A percentile compares a stretch with the other conserved stretches of the same genome.
Conservation (phyloP, 2,329 filamentous ascomycete genomes). For the Xylaria multiplex region DNA sequence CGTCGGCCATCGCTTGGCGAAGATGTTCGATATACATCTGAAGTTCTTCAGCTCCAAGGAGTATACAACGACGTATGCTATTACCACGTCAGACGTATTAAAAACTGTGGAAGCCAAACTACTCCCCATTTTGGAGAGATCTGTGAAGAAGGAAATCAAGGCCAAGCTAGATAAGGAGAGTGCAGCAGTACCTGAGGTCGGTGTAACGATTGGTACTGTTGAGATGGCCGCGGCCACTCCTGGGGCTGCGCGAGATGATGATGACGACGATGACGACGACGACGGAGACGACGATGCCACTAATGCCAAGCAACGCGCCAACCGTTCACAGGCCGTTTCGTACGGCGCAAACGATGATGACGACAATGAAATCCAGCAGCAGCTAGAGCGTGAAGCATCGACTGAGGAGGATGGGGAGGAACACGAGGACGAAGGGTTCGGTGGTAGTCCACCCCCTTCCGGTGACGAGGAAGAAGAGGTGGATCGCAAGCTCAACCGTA, state of each 20-base stretch:
- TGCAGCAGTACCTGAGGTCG: slow-evolving; percentile 80
- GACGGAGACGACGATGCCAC: slow-evolving; percentile 83
- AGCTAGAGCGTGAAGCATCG: slow-evolving; percentile 67
- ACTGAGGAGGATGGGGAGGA: slow-evolving; percentile 69
- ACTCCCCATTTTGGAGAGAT: slow-evolving; percentile 74
- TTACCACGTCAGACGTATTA: slow-evolving; percentile 80
- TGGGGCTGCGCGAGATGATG: slow-evolving; percentile 58
- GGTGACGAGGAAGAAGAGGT: slow-evolving; percentile 55
- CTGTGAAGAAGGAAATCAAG: slow-evolving; percentile 82
- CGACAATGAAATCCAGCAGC: slow-evolving; percentile 77
- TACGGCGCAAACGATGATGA: slow-evolving; percentile 95
- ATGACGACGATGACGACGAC: slow-evolving; percentile 76
- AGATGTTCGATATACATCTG: slow-evolving; percentile 84
- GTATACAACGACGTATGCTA: slow-evolving; percentile 87
- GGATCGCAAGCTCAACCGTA: slow-evolving; percentile 52
- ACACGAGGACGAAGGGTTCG: slow-evolving; percentile 64
- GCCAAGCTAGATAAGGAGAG: slow-evolving; percentile 75
- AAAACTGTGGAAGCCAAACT: slow-evolving; percentile 83
- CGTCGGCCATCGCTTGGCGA: slow-evolving; percentile 74
- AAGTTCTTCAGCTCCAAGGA: slow-evolving; percentile 86
- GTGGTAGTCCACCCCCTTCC: slow-evolving; percentile 57
- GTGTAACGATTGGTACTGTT: slow-evolving; percentile 62
- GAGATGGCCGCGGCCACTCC: slow-evolving; percentile 59
- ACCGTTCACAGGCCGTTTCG: slow-evolving; percentile 82
- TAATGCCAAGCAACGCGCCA: slow-evolving; percentile 76